These are phyloP conservation scores for Ceratorhiza oryzae-sativae DNA, from an alignment of 1,284 basidiomycete genomes.

Conservation along the genomic window DNA sequence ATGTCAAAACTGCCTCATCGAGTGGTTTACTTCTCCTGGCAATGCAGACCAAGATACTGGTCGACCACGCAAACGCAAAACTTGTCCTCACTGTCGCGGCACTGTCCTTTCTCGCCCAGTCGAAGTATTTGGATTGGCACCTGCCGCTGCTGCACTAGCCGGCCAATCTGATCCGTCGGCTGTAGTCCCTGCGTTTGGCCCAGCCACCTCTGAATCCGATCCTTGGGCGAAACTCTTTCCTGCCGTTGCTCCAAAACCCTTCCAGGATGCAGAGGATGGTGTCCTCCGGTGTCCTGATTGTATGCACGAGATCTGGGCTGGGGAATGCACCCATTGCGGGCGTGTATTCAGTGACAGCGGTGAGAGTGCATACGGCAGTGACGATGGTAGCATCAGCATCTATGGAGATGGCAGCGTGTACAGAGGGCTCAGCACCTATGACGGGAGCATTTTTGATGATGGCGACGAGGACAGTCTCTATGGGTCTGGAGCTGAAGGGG, in stretches of 20 bases:
- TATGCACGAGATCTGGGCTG: slow-evolving; percentile 23
- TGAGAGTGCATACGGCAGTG: slow-evolving; percentile 7
- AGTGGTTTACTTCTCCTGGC: slow-evolving; percentile 31
- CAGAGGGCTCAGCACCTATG: not conserved
- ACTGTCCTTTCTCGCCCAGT: slow-evolving; percentile 38
- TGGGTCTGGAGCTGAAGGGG: not conserved
- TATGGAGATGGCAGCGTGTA: slow-evolving; percentile 15
- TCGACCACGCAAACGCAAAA: slow-evolving; percentile 27
- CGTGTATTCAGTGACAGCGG: slow-evolving; percentile 9
- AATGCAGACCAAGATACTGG: slow-evolving; percentile 12
- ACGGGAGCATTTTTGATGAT: not conserved
- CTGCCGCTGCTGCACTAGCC: slow-evolving; percentile 22
- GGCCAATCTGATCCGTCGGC: not conserved
- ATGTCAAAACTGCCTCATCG: slow-evolving; percentile 37
- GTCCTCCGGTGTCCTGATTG: slow-evolving; percentile 11
- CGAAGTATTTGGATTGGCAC: slow-evolving; percentile 37
- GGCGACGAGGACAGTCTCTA: slow-evolving; percentile 6
- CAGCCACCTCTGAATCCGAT: not conserved
- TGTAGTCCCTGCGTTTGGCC: not conserved
- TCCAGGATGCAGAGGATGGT: slow-evolving; percentile 3
- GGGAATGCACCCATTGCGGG: slow-evolving; percentile 7
- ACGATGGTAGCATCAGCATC: slow-evolving; percentile 26
- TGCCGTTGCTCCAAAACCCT: not conserved
- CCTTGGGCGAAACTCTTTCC: slow-evolving; percentile 17
- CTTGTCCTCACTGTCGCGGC: slow-evolving; percentile 41